Evolutionary conservation across 148 eudicot genomes (phyloP).

Genomic region (Diospyros kaki): DNA sequence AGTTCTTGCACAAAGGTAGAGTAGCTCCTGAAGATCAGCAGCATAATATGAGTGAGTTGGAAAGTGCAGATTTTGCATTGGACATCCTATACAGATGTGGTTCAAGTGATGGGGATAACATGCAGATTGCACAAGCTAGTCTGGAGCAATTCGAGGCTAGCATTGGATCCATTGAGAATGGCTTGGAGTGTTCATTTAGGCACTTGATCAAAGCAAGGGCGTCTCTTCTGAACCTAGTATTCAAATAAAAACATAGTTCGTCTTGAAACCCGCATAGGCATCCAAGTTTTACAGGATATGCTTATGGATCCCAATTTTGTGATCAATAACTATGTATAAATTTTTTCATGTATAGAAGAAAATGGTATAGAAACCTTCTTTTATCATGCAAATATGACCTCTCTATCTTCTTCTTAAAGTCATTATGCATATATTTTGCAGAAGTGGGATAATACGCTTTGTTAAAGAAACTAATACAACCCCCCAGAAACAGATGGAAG

Average conservation of each 20-base stretch:
- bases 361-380: too few relatives aligned
- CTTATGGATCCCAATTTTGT: neutral
- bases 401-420: too few relatives aligned
- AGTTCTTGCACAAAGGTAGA: constrained; percentile 26
- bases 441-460: too few relatives aligned
- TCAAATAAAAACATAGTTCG: constrained; percentile 9
- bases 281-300: constrained; percentile 18
- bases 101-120: constrained; percentile 13
- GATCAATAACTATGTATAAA: too few relatives aligned
- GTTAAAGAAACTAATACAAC: too few relatives aligned
- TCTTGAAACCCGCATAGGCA: neutral
- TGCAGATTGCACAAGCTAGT: constrained; percentile 23
- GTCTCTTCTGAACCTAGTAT: constrained; percentile 46
- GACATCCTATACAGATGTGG: neutral
- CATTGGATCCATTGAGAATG: constrained; percentile 35
- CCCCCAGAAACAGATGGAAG: too few relatives aligned
- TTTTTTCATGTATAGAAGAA: too few relatives aligned
- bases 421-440: too few relatives aligned
- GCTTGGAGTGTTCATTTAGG: constrained; percentile 42
- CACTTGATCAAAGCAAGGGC: constrained; percentile 38
- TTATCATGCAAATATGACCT: too few relatives aligned
- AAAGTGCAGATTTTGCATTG: constrained; percentile 23
- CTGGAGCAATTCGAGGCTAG: constrained; percentile 32
- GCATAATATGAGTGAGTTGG: constrained; percentile 19
- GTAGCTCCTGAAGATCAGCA: constrained; percentile 11